phyloP scores from a whole-genome alignment of 1,284 basidiomycete species.

The Ceratobasidium sp. region DNA sequence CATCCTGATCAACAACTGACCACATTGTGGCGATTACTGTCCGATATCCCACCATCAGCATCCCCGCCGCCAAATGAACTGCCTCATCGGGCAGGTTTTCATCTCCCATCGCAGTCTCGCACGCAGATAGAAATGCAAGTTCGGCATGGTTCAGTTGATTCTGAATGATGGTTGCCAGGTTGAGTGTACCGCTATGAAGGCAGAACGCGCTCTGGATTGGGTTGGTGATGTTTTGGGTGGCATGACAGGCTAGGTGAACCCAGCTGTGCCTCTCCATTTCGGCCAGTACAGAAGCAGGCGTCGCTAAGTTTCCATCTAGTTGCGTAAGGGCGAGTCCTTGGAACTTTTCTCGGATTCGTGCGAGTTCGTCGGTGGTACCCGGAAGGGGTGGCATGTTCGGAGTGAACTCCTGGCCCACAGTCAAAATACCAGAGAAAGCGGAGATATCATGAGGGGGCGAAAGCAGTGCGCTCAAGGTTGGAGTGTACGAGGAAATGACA shows the following conservation, averaged over 20 bases:
- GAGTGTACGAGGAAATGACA: slow-evolving; percentile 3
- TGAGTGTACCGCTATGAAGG: slow-evolving; percentile 1
- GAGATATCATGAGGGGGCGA: neutral
- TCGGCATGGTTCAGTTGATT: neutral
- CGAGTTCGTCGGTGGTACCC: neutral
- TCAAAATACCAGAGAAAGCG: neutral
- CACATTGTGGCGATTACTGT: slow-evolving; percentile 31
- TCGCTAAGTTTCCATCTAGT: neutral
- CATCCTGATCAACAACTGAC: slow-evolving; percentile 19
- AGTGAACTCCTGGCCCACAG: slow-evolving; percentile 1
- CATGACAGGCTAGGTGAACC: slow-evolving; percentile 27
- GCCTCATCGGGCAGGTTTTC: neutral
- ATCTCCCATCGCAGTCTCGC: slow-evolving; percentile 13
- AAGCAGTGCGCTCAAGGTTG: neutral
- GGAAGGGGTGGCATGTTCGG: neutral
- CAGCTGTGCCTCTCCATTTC: neutral
- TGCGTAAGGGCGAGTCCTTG: no score
- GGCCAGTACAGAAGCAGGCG: neutral
- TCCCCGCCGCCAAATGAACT: slow-evolving; percentile 13
- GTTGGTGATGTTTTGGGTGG: neutral
- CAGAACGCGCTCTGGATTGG: slow-evolving; percentile 13
- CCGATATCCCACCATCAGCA: slow-evolving; percentile 13
- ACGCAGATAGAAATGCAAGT: slow-evolving; percentile 29
- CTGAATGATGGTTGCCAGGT: slow-evolving; percentile 13
- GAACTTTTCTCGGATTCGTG: neutral